Base-by-base conservation (phyloP, 2,329 filamentous ascomycete genomes). In the Trichoderma sp. region DNA sequence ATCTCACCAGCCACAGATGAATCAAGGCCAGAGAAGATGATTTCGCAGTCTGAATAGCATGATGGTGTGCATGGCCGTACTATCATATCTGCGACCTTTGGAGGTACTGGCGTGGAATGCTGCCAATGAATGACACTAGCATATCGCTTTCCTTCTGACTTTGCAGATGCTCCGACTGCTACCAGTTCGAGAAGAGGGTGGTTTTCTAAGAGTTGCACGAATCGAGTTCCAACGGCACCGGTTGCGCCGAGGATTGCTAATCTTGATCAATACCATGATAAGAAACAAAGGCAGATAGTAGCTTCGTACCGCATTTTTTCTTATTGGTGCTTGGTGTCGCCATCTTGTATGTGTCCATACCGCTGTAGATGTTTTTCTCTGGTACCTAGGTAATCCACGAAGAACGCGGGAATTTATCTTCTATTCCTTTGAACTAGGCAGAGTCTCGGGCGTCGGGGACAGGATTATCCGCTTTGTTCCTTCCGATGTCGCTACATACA, bases 101-200 rank as follows among this genome's bases (percentile, higher is more conserved):
- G 31, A 11, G 31, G 31, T 11, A 33, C 31, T 10, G 8, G 31
- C 31, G 31, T 33, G 63, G 53, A 29, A 29, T 66, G 53, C 53
- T 66, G 55, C 63, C 63, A 66, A 56, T 56, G 53, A 21, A 66
- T 56, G 53, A 56, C 63, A 66, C 55, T 56, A n/a, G 55, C 55
- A 56, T 66, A 66, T 56, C 55, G 55, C 53, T 66, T 66, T 43
- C 63, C 63, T 10, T 43, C 63, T 43, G 63, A 66, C 52, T 56
- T 56, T 43, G 63, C 40, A 55, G 63, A 66, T 55, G 63, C 63
- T 55, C 63, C 63, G 63, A 66, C 55, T 57, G 63, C 63, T 40
- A 57, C 52, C 21, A 66, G 53, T 29, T 47, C 27, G 24, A 66
- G 63, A 21, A 55, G 29, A 31, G 63, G 63, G 63, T 66, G 63